Percentiles rank a stretch among this genome's conserved stretches.
Evolutionary conservation across 108 stramenopile species (phyloP).

Genomic region (Aureococcus anophagefferens): DNA sequence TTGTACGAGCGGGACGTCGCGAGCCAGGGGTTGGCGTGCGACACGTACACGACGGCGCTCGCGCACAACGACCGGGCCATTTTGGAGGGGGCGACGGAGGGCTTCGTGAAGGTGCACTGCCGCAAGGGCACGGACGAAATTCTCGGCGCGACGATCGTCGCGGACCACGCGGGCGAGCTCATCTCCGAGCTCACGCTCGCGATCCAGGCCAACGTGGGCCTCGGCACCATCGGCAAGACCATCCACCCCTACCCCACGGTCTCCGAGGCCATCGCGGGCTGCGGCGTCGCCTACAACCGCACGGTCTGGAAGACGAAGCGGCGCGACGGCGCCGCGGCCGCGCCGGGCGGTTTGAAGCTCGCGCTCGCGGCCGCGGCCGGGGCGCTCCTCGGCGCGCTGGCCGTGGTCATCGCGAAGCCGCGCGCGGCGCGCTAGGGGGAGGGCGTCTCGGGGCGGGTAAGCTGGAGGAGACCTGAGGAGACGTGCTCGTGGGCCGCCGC

Average conservation of each 20-base stretch:
- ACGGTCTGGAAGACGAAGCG: no score
- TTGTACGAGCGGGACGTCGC: constrained; percentile 49
- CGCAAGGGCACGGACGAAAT: constrained; percentile 75
- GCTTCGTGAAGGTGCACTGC: constrained; percentile 74
- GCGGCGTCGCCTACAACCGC: no score
- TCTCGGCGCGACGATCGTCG: constrained; percentile 82
- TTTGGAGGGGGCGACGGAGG: constrained; percentile 64
- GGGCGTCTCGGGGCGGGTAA: no score
- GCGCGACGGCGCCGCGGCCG: no score
- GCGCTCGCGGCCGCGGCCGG: no score
- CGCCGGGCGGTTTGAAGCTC: no score
- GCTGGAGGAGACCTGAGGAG: no score
- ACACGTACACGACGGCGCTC: constrained; percentile 56
- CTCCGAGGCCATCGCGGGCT: no score
- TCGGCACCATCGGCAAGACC: constrained; percentile 68
- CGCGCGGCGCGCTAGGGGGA: no score
- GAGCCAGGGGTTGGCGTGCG: constrained; percentile 27
- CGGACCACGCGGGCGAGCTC: constrained; percentile 83
- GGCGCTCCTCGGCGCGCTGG: no score
- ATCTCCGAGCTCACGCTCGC: constrained; percentile 81
- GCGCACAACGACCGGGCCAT: constrained; percentile 86
- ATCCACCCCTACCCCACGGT: constrained; percentile 91
- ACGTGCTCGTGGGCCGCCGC: no score
- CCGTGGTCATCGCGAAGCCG: no score
- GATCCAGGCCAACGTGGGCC: constrained; percentile 75